These are phyloP conservation scores for Paraurostyla sp. DNA, from an alignment of 73 alveolate species.

Conservation along the genomic window DNA sequence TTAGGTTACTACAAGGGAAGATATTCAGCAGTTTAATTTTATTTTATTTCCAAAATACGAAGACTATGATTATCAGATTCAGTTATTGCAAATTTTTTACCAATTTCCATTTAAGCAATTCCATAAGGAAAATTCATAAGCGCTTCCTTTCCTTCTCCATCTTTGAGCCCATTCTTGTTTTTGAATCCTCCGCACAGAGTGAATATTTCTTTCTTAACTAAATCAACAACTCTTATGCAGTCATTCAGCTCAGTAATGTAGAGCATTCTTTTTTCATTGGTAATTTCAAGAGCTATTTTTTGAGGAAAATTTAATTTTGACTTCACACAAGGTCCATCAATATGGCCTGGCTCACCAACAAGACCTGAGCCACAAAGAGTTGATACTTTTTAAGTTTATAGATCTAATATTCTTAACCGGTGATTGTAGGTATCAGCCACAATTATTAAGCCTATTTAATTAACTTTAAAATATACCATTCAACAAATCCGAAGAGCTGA, in stretches of 20 bases:
- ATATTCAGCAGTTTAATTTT: not conserved
- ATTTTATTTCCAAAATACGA: conserved; percentile 3
- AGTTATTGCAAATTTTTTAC: not conserved
- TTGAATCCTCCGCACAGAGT: conserved; percentile 55
- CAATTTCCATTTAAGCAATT: not conserved
- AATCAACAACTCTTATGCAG: conserved; percentile 57
- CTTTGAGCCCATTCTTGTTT: conserved; percentile 41
- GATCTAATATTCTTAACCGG: conserved; percentile 40
- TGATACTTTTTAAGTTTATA: conserved; percentile 10
- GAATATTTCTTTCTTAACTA: not conserved
- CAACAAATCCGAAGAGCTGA: not conserved
- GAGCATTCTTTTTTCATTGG: not conserved
- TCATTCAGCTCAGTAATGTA: conserved; percentile 59
- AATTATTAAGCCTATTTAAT: not conserved
- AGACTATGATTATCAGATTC: conserved; percentile 63
- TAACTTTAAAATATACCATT: not conserved
- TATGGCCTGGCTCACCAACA: conserved; percentile 46
- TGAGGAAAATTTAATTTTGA: conserved; percentile 51
- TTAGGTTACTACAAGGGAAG: too few relatives aligned
- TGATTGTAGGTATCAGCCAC: conserved; percentile 63
- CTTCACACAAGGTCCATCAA: conserved; percentile 20
- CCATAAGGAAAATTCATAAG: conserved; percentile 65
- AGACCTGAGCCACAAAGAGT: conserved; percentile 65
- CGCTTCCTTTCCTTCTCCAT: conserved; percentile 49
- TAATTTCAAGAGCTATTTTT: not conserved